Evolutionary conservation across 768 basidiomycete genomes (phyloP).

Genomic region (Xerocomellus amylosporus): DNA sequence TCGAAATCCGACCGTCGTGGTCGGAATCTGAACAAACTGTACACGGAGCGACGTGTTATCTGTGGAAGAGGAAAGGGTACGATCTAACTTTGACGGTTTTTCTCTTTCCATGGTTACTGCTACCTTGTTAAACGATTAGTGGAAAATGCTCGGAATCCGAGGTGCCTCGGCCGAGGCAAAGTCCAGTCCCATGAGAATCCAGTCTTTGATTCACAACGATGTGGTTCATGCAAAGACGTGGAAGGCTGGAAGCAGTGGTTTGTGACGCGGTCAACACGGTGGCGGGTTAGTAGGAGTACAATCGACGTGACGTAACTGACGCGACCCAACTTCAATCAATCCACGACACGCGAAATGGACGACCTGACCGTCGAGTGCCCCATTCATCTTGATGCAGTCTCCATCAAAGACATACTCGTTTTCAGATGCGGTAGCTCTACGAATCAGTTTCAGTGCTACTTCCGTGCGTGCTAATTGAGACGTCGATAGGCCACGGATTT

Average conservation of each 20-base stretch:
- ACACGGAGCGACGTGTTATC: not conserved
- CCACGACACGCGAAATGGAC: no score
- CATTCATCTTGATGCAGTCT: slow-evolving; percentile 30
- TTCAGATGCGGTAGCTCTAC: slow-evolving; percentile 31
- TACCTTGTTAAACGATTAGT: not conserved
- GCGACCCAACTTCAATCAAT: not conserved
- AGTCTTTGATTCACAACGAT: not conserved
- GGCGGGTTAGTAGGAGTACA: no score
- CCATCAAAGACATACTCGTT: slow-evolving; percentile 26
- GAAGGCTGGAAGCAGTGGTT: not conserved
- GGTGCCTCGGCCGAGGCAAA: not conserved
- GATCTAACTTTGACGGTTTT: not conserved
- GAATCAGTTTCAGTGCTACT: not conserved
- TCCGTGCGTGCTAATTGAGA: slow-evolving; percentile 10
- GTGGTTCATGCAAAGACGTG: not conserved
- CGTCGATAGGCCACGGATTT: slow-evolving; percentile 31
- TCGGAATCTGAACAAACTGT: not conserved
- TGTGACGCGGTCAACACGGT: no score
- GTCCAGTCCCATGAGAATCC: not conserved
- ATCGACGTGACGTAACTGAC: not conserved
- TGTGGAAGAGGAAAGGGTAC: not conserved
- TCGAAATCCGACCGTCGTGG: not conserved
- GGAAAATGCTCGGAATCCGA: not conserved
- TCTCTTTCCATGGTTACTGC: not conserved
- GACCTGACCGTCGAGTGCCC: slow-evolving; percentile 29